Conservation (phyloP, 306 rosid genomes). For the Psophocarpus tetragonolobus region DNA sequence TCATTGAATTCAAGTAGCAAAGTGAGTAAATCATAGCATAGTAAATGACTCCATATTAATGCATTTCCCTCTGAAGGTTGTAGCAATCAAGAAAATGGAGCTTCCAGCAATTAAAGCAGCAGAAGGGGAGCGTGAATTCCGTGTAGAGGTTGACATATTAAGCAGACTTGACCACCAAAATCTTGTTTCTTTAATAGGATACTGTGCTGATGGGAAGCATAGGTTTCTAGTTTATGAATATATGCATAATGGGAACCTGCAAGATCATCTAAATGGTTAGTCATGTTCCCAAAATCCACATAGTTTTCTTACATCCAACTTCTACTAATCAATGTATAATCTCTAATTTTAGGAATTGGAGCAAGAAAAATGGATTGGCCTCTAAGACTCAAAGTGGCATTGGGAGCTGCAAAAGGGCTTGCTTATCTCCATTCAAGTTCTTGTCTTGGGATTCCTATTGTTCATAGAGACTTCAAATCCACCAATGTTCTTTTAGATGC, state of each 20-base stretch:
- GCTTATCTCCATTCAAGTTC: constrained; percentile 78
- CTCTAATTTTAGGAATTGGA: constrained; percentile 46
- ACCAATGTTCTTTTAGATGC: constrained; percentile 69
- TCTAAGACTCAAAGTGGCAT: constrained; percentile 70
- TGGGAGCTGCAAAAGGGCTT: constrained; percentile 81
- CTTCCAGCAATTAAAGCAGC: constrained; percentile 70
- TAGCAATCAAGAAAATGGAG: constrained; percentile 92
- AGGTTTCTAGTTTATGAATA: constrained; percentile 80
- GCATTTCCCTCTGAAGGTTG: constrained; percentile 52
- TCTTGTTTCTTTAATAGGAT: constrained; percentile 79
- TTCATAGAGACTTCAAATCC: constrained; percentile 84
- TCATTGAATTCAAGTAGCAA: not conserved
- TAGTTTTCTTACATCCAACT: not conserved
- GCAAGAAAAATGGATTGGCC: constrained; percentile 73
- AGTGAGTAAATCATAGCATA: not conserved
- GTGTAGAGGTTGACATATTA: constrained; percentile 82
- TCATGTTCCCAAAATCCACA: constrained; percentile 4
- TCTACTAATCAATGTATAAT: constrained; percentile 9
- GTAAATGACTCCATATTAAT: not conserved
- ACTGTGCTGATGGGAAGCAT: constrained; percentile 89
- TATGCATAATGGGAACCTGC: constrained; percentile 78
- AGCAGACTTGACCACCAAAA: constrained; percentile 85
- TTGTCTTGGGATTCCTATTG: constrained; percentile 72
- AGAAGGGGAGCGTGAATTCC: constrained; percentile 78
- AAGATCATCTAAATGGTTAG: constrained; percentile 76